A percentile compares a stretch with the other conserved stretches of the same genome.
Conservation (phyloP, 1,284 basidiomycete genomes). For the Rugosomyces carneus region DNA sequence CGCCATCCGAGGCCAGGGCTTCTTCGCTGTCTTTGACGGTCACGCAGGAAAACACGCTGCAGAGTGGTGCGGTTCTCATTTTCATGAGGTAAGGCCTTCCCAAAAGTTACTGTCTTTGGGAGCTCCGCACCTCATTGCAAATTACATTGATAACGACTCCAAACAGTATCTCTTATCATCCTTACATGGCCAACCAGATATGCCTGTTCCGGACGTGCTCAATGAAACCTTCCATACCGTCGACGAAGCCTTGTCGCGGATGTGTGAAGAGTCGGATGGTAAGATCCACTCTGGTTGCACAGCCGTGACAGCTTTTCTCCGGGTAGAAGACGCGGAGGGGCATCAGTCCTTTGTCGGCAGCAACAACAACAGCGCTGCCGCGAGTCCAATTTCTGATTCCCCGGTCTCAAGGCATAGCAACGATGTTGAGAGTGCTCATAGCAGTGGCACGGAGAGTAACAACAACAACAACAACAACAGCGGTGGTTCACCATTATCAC, state of each 20-base stretch:
- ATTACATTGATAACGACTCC: constrained; percentile 9
- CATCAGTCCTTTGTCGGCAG: constrained; percentile 54
- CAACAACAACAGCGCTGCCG: background rate
- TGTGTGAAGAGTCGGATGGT: constrained; percentile 79
- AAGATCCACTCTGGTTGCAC: constrained; percentile 97
- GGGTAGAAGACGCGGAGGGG: constrained; percentile 80
- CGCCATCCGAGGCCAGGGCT: constrained; percentile 88
- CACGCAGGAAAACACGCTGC: constrained; percentile 98
- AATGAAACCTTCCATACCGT: constrained; percentile 93
- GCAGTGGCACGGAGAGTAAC: constrained; percentile 25
- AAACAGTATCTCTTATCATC: constrained; percentile 49
- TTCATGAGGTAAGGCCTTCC: constrained; percentile 67
- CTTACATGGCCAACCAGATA: constrained; percentile 42
- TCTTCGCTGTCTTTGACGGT: constrained; percentile 97
- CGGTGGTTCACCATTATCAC: constrained; percentile 13
- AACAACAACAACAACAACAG: too few species aligned
- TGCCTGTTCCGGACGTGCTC: constrained; percentile 80
- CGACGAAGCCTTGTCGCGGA: constrained; percentile 74
- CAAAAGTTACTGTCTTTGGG: too few species aligned
- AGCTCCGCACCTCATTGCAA: constrained; percentile 18
- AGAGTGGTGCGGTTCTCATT: constrained; percentile 97
- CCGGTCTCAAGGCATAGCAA: constrained; percentile 26
- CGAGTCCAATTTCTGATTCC: constrained; percentile 24
- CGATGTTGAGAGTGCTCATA: constrained; percentile 24
- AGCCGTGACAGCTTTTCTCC: constrained; percentile 94